phyloP scores from a whole-genome alignment of 495 filamentous ascomycete genomes.

The Penicillium bovifimosum region DNA sequence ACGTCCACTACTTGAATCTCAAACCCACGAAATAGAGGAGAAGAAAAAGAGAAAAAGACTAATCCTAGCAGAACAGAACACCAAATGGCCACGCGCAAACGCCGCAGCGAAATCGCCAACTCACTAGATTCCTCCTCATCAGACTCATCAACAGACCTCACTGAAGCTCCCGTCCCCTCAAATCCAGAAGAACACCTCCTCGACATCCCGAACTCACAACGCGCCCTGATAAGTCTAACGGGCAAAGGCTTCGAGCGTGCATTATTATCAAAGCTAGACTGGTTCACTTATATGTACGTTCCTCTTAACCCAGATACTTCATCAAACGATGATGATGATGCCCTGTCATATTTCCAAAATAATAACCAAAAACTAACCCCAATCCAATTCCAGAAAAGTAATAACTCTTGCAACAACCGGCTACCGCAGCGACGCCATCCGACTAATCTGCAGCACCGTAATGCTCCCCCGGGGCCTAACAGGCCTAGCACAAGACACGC shows the following conservation, averaged over 20 bases:
- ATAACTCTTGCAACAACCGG: slow-evolving; percentile 56
- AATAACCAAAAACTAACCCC: no score
- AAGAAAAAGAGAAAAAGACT: neutral
- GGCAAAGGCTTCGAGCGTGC: slow-evolving; percentile 63
- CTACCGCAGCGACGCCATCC: slow-evolving; percentile 61
- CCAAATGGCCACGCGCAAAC: slow-evolving; percentile 60
- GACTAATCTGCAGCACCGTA: slow-evolving; percentile 59
- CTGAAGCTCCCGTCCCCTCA: slow-evolving; percentile 27
- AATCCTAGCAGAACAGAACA: slow-evolving; percentile 59
- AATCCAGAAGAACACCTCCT: slow-evolving; percentile 43
- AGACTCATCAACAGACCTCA: slow-evolving; percentile 11
- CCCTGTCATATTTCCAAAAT: no score
- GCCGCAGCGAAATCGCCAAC: slow-evolving; percentile 35
- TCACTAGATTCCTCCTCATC: slow-evolving; percentile 1
- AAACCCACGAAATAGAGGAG: neutral
- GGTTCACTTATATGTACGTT: slow-evolving; percentile 57
- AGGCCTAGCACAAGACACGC: slow-evolving; percentile 58
- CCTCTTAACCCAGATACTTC: no score
- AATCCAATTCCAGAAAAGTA: slow-evolving; percentile 42
- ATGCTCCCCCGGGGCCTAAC: slow-evolving; percentile 63
- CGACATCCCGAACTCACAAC: slow-evolving; percentile 55
- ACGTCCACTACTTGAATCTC: slow-evolving; percentile 10
- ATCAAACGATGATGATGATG: no score
- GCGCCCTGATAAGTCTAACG: slow-evolving; percentile 63
- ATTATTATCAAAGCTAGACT: slow-evolving; percentile 64